Evolutionary conservation across 371 early-diverging fungal species (phyloP).

Genomic region (Lichtheimia ramosa): DNA sequence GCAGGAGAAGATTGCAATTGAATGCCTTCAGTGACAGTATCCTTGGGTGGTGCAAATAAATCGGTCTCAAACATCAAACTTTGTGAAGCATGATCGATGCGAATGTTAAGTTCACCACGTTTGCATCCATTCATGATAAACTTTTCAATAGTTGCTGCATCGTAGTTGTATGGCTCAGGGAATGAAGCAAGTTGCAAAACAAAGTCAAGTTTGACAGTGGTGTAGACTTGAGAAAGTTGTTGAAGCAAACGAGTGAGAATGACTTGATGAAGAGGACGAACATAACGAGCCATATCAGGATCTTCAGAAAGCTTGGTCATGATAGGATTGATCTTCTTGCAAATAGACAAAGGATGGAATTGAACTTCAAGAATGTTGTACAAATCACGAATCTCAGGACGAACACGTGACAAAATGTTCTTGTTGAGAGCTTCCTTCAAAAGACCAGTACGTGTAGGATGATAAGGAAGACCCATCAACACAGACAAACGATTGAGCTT

Average conservation of each 20-base stretch:
- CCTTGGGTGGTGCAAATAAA: conserved; percentile 72
- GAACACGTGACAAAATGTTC: conserved; percentile 83
- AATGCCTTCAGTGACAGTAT: conserved; percentile 76
- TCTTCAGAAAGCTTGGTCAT: conserved; percentile 73
- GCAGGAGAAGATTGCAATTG: conserved; percentile 87
- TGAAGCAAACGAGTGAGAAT: conserved; percentile 94
- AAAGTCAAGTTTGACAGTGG: conserved; percentile 92
- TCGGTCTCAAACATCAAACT: conserved; percentile 90
- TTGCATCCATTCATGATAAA: conserved; percentile 97
- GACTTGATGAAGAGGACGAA: conserved; percentile 91
- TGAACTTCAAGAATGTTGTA: conserved; percentile 95
- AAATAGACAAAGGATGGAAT: conserved; percentile 97
- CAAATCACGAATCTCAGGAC: conserved; percentile 88
- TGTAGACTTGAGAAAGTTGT: conserved; percentile 96
- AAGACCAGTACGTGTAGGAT: conserved; percentile 89
- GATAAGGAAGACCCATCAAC: conserved; percentile 80
- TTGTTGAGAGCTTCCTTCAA: conserved; percentile 88
- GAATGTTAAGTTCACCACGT: conserved; percentile 92
- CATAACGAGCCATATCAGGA: conserved; percentile 82
- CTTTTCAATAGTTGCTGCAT: conserved; percentile 89
- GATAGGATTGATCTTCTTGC: conserved; percentile 91
- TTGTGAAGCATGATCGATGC: conserved; percentile 91
- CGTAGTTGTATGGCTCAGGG: conserved; percentile 83
- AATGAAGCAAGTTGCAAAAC: conserved; percentile 88
- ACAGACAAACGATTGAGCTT: conserved; percentile 84